Conservation (phyloP, 1,284 basidiomycete genomes). For the Serendipita sp. region DNA sequence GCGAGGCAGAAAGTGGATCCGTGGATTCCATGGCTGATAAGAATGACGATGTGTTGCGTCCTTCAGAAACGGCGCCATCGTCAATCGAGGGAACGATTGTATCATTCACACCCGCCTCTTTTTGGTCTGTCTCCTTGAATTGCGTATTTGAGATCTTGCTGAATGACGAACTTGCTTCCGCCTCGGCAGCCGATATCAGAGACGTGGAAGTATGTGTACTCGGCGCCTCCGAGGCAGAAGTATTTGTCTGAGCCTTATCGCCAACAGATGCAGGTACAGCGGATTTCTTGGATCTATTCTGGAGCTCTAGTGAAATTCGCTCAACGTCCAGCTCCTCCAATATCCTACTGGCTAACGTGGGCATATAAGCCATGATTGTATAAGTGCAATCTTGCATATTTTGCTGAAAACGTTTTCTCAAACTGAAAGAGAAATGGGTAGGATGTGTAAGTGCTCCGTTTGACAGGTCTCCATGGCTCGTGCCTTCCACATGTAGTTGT, state of each 20-base stretch:
- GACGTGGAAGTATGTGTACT: slow-evolving; percentile 1
- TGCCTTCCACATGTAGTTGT: not conserved
- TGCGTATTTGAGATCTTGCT: not conserved
- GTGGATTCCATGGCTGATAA: slow-evolving; percentile 1
- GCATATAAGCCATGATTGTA: slow-evolving; percentile 67
- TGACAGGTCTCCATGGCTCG: not conserved
- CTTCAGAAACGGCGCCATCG: not conserved
- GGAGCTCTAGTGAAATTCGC: slow-evolving; percentile 56
- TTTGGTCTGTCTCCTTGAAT: not conserved
- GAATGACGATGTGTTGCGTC: slow-evolving; percentile 1
- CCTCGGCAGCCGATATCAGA: not conserved
- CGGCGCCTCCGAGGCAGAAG: not conserved
- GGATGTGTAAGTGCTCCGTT: slow-evolving; percentile 6
- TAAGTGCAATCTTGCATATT: slow-evolving; percentile 74
- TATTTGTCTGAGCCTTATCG: not conserved
- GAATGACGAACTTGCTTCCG: not conserved
- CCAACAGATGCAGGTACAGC: not conserved
- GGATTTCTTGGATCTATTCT: slow-evolving; percentile 28
- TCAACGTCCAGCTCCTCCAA: slow-evolving; percentile 74
- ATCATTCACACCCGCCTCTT: too few relatives aligned
- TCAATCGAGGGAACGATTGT: not conserved
- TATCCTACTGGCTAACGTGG: slow-evolving; percentile 61
- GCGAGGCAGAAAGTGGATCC: not conserved
- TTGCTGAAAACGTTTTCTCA: slow-evolving; percentile 64
- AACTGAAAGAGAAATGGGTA: slow-evolving; percentile 26